These are phyloP conservation scores for Juglanconis sp. DNA, from an alignment of 2,329 filamentous ascomycete species.

Conservation along the genomic window DNA sequence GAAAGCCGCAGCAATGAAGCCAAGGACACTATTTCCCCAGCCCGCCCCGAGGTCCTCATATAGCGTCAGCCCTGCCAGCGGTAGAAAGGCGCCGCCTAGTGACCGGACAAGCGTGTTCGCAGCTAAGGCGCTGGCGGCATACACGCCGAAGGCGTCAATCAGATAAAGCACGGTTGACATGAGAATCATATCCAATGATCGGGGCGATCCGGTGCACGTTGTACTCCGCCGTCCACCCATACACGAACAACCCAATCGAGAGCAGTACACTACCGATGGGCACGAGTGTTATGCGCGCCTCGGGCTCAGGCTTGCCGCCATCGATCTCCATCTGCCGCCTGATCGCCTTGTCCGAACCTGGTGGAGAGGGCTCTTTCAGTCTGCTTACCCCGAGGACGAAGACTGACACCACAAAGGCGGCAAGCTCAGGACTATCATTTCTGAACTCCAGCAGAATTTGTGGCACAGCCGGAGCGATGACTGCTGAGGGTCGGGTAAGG, in stretches of 20 bases:
- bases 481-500: too few relatives aligned
- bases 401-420: too few relatives aligned
- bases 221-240: conserved; percentile 31
- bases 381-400: too few relatives aligned
- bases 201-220: conserved; percentile 49
- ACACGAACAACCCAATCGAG: conserved; percentile 34
- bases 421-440: too few relatives aligned
- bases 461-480: too few relatives aligned
- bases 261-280: too few relatives aligned
- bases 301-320: too few relatives aligned
- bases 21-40: conserved; percentile 25
- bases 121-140: conserved; percentile 45
- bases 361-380: too few relatives aligned
- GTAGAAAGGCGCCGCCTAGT: conserved; percentile 52
- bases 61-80: conserved; percentile 41
- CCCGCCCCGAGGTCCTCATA: conserved; percentile 23
- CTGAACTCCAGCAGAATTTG: too few relatives aligned
- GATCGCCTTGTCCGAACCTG: too few relatives aligned
- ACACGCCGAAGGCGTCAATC: conserved; percentile 46
- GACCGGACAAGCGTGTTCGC: conserved; percentile 53
- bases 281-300: too few relatives aligned
- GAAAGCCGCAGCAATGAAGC: conserved; percentile 18
- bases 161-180: conserved; percentile 56
- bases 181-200: conserved; percentile 41
- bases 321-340: too few relatives aligned